These are phyloP conservation scores for Chlamydomonas applanata DNA, from an alignment of 139 green algal genomes.

Conservation along the genomic window DNA sequence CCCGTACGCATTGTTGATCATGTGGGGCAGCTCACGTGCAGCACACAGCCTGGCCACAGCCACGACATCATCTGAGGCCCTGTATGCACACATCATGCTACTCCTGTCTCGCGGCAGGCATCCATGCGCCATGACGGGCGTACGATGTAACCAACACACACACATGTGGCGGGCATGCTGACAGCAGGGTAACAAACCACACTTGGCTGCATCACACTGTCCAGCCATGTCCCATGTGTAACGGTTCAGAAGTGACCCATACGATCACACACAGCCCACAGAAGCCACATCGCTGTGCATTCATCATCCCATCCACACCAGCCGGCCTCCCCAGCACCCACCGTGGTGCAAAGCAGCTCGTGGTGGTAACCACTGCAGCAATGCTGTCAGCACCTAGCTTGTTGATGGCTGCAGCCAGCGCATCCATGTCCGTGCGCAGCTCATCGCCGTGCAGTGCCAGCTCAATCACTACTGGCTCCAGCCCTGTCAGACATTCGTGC, in stretches of 20 bases:
- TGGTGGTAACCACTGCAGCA: slow-evolving; percentile 83
- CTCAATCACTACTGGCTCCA: slow-evolving; percentile 63
- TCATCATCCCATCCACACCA: too few relatives aligned
- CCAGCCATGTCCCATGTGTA: too few relatives aligned
- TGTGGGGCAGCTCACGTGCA: slow-evolving; percentile 65
- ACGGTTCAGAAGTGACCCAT: too few relatives aligned
- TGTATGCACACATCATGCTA: too few relatives aligned
- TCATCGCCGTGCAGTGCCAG: slow-evolving; percentile 58
- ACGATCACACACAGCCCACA: too few relatives aligned
- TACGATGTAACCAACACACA: too few relatives aligned
- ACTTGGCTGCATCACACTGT: too few relatives aligned
- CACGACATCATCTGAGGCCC: slow-evolving; percentile 55
- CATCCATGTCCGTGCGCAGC: slow-evolving; percentile 81
- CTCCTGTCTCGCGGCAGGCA: too few relatives aligned
- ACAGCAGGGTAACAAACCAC: too few relatives aligned
- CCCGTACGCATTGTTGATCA: slow-evolving; percentile 99
- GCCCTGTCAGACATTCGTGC: neutral
- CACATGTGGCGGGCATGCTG: too few relatives aligned
- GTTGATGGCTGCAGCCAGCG: slow-evolving; percentile 3
- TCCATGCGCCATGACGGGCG: too few relatives aligned
- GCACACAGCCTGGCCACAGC: slow-evolving; percentile 77
- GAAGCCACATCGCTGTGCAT: too few relatives aligned
- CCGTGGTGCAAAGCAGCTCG: slow-evolving; percentile 92
- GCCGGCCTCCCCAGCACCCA: neutral
- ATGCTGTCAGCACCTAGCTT: slow-evolving; percentile 28